phyloP scores from a whole-genome alignment of 2,329 filamentous ascomycete species.

The Daldinia sp. region DNA sequence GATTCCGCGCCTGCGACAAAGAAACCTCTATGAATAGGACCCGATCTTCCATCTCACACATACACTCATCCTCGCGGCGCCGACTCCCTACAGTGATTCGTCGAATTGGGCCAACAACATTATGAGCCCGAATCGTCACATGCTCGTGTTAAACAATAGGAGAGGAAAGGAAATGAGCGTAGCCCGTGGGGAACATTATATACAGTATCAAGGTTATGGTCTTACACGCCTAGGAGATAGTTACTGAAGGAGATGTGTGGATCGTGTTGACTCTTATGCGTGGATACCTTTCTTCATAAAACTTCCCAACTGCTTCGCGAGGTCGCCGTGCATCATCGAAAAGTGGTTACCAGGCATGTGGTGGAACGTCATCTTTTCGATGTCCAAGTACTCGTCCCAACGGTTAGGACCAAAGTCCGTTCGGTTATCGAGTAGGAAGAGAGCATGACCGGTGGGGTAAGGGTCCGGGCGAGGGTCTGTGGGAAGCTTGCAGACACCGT shows the following conservation, averaged over 20 bases:
- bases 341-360: conserved; percentile 80
- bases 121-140: conserved; percentile 21
- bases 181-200: conserved; percentile 16
- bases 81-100: conserved; percentile 11
- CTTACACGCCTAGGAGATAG: conserved; percentile 5
- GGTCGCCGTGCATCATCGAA: conserved; percentile 74
- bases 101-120: conserved; percentile 10
- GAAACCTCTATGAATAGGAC: conserved; percentile 23
- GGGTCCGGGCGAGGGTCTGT: conserved; percentile 71
- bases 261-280: conserved; percentile 23
- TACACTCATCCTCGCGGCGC: conserved; percentile 11
- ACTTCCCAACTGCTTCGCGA: conserved; percentile 45
- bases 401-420: conserved; percentile 75
- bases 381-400: conserved; percentile 72
- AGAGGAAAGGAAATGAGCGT: conserved; percentile 20
- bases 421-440: conserved; percentile 77
- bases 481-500: conserved; percentile 74
- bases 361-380: conserved; percentile 67
- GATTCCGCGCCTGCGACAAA: conserved; percentile 15
- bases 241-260: not conserved
- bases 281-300: conserved; percentile 47
- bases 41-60: conserved; percentile 12
- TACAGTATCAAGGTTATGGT: conserved; percentile 20
- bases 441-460: conserved; percentile 66
- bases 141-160: conserved; percentile 7